Base-by-base conservation (phyloP, 129 eudicot genomes). In the Flaveria bidentis region DNA sequence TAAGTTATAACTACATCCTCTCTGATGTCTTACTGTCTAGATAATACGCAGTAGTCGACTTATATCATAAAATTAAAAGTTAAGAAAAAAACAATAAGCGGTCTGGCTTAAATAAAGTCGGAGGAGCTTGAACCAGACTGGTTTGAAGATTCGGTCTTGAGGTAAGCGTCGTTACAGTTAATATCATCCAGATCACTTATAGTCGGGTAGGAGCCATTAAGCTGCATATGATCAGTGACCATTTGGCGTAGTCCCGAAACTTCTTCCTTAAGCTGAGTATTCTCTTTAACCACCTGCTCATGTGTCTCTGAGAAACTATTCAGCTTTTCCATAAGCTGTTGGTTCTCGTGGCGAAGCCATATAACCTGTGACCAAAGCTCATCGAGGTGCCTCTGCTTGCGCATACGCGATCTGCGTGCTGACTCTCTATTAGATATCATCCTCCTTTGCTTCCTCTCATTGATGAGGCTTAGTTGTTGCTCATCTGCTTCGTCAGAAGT, bases 401-500 rank as follows among this genome's bases (percentile, higher is more conserved):
- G 91, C 97, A 95, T 91, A 55, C 99, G 90, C 18, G 99, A 95
- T 72, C 99, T 73, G 2, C 99, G 85, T 14, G 99, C 99, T 6
- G 99, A 95, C 79, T 95, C 99, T 44, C 99, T 50, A 72, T 95
- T 95, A 18, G 99, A 95, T 61, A 95, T 95, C 96, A 95, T 95
- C 77, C 99, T 86, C 49, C 99, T 91, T 47, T 88, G 95, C 76
- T 91, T 95, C 69, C 99, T 83, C 81, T 95, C 99, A 66, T 95
- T 89, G 56, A 95, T 89, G 73, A 95, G 78, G 46, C 91, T 86
- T 77, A 77, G 64, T 56, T 95, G 92, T 61, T 91, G 97, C 72
- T 95, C 97, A 80, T 95, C 97, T 2, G 95, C 97, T 83, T 95
- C 99, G 77, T 95, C 99, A 4, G 99, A 95, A 14, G 99, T 95